These are phyloP conservation scores for Psilocybe azurescens DNA, from an alignment of 768 basidiomycete genomes.

Conservation along the genomic window DNA sequence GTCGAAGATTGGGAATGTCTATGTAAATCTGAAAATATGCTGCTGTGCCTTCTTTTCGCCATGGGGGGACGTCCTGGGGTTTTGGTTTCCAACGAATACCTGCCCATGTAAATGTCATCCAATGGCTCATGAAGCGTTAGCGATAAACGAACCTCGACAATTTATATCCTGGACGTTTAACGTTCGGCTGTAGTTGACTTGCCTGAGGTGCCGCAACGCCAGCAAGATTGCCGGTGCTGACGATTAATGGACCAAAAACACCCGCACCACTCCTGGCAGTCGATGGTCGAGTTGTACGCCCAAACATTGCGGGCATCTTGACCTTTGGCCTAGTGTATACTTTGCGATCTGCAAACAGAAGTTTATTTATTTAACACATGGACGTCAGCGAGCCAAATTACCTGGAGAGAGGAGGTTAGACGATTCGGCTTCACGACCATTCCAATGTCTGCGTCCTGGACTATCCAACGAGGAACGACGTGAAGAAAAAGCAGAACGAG, in stretches of 20 bases:
- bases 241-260: conserved; percentile 74
- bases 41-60: not conserved
- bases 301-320: conserved; percentile 16
- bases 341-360: conserved; percentile 8
- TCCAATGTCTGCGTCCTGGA: not conserved
- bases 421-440: not conserved
- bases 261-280: conserved; percentile 59
- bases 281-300: conserved; percentile 34
- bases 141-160: conserved; percentile 54
- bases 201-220: conserved; percentile 63
- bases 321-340: not conserved
- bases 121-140: not conserved
- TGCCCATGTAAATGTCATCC: not conserved
- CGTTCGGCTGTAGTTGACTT: conserved; percentile 56
- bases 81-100: conserved; percentile 18
- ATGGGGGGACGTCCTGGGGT: conserved; percentile 2
- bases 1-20: not conserved
- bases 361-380: not conserved
- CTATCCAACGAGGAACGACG: conserved; percentile 12
- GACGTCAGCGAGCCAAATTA: not conserved
- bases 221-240: conserved; percentile 67
- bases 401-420: not conserved
- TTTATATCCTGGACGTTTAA: conserved; percentile 67
- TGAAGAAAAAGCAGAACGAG: conserved; percentile 13
- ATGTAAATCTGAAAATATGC: not conserved